Evolutionary conservation across 306 rosid genomes (phyloP).

Genomic region (Medicago ruthenica): DNA sequence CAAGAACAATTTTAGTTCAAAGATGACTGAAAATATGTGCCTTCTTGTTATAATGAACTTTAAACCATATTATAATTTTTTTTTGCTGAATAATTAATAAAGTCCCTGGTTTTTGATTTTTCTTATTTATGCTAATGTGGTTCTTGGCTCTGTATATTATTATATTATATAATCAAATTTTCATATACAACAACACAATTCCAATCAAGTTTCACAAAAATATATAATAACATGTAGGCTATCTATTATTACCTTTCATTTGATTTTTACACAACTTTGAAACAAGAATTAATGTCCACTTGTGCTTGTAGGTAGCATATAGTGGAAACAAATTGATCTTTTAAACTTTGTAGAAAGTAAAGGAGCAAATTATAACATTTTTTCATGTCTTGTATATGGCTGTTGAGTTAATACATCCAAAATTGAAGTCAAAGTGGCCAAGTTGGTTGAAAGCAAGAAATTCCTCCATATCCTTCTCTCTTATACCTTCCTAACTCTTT

Average conservation of each 20-base stretch:
- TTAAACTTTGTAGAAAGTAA: constrained; percentile 39
- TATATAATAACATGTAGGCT: constrained; percentile 34
- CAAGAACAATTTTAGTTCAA: background rate
- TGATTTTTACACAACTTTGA: constrained; percentile 45
- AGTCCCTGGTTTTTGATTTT: background rate
- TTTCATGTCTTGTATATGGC: constrained; percentile 55
- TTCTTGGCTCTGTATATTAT: constrained; percentile 4
- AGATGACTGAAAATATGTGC: background rate
- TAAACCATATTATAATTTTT: no score
- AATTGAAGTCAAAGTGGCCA: constrained; percentile 78
- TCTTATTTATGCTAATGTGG: constrained; percentile 4
- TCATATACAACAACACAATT: constrained; percentile 24
- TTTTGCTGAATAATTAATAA: no score
- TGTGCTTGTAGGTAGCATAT: constrained; percentile 37
- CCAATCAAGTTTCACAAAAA: constrained; percentile 5
- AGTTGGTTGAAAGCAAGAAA: constrained; percentile 67
- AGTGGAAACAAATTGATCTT: constrained; percentile 60
- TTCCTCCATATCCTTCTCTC: constrained; percentile 76
- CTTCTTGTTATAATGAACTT: no score
- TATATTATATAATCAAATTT: background rate
- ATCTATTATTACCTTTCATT: constrained; percentile 55
- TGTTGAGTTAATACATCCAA: constrained; percentile 55
- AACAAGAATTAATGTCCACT: constrained; percentile 56
- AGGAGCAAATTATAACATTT: constrained; percentile 22
- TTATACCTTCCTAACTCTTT: constrained; percentile 64